A percentile compares a stretch with the other conserved stretches of the same genome.
These are phyloP conservation scores for Pisolithus tinctorius DNA, from an alignment of 768 basidiomycete genomes.

Conservation along the genomic window DNA sequence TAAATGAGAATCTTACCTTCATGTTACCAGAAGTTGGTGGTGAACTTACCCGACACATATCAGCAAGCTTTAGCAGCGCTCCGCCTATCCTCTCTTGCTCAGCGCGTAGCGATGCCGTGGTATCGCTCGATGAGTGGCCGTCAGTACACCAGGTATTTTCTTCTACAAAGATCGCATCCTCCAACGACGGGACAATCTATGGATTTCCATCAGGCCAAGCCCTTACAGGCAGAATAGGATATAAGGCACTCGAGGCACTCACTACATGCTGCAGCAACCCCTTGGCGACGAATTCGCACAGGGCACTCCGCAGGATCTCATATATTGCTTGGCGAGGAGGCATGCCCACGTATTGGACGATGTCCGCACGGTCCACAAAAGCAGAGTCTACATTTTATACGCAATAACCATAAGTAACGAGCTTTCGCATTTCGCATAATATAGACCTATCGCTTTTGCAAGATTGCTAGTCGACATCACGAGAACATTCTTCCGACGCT, in stretches of 20 bases:
- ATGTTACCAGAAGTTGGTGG: not conserved
- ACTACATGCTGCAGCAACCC: constrained; percentile 64
- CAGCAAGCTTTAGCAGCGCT: constrained; percentile 61
- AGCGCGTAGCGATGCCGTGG: constrained; percentile 31
- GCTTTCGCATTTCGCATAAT: not conserved
- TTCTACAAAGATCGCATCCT: constrained; percentile 36
- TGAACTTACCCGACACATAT: constrained; percentile 65
- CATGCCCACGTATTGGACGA: constrained; percentile 89
- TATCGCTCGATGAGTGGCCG: constrained; percentile 3
- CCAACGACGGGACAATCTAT: constrained; percentile 59
- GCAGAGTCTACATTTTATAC: constrained; percentile 62
- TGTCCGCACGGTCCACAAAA: constrained; percentile 95
- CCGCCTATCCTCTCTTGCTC: constrained; percentile 49
- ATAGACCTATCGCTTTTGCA: constrained; percentile 83
- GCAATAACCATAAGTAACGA: not conserved
- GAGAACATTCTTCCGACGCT: constrained; percentile 87
- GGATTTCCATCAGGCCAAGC: constrained; percentile 1
- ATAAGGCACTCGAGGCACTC: constrained; percentile 32
- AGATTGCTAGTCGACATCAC: constrained; percentile 97
- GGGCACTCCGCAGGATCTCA: constrained; percentile 79
- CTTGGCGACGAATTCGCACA: constrained; percentile 71
- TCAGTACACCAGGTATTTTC: constrained; percentile 5
- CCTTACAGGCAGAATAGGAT: not conserved
- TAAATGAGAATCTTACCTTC: not conserved
- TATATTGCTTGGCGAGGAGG: constrained; percentile 91